Evolutionary conservation across 495 filamentous ascomycete genomes (phyloP).

Genomic region (Neurospora tetraspora): DNA sequence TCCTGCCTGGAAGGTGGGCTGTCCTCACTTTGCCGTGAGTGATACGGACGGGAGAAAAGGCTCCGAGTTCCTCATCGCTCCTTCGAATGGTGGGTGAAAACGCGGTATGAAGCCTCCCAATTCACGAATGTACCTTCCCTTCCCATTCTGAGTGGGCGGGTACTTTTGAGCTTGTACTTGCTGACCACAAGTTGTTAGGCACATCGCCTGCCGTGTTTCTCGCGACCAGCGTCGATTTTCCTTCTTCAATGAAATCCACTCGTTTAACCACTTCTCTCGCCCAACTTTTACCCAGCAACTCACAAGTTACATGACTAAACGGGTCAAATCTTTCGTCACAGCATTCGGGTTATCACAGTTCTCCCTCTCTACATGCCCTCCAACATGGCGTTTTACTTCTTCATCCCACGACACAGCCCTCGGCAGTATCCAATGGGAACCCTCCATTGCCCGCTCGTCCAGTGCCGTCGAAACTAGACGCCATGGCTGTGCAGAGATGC

Average conservation of each 20-base stretch:
- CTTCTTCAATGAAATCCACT: background rate
- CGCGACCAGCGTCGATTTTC: background rate
- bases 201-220: background rate
- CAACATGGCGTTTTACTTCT: background rate
- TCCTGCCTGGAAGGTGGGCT: background rate
- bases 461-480: background rate
- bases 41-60: background rate
- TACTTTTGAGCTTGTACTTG: background rate
- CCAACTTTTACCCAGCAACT: background rate
- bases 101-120: background rate
- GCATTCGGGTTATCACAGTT: too few species aligned
- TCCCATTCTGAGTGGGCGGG: background rate
- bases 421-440: background rate
- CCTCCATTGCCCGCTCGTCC: background rate
- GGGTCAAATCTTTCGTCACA: too few species aligned
- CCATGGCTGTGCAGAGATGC: background rate
- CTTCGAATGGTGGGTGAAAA: background rate
- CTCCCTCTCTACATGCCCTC: too few species aligned
- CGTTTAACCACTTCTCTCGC: background rate
- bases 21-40: background rate
- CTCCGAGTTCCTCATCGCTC: background rate
- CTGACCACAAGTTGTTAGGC: background rate
- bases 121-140: background rate
- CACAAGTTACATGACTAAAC: background rate
- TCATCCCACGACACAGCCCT: background rate